Evolutionary conservation across 2,329 filamentous ascomycete genomes (phyloP).

Genomic region (Monilinia laxa): DNA sequence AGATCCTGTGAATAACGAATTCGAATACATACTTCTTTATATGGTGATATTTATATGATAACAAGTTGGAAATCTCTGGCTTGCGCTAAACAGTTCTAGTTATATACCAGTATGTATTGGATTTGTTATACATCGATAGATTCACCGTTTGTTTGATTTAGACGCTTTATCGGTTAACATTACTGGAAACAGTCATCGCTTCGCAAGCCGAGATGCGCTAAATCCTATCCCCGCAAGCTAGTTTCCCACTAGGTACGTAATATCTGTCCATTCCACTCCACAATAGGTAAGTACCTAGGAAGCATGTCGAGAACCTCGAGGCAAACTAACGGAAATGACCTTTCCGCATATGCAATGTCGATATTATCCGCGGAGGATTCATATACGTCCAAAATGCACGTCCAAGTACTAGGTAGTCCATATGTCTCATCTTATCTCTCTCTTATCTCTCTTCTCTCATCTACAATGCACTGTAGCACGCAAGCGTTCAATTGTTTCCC

Average conservation of each 20-base stretch:
- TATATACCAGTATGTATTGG: too few species aligned
- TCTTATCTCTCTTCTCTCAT: not conserved
- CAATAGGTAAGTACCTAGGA: not conserved
- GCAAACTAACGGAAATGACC: not conserved
- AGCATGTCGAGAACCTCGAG: not conserved
- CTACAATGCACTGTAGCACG: not conserved
- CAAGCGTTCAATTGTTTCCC: not conserved
- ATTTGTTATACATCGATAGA: too few species aligned
- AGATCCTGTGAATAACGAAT: too few species aligned
- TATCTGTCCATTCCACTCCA: not conserved
- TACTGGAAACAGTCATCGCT: constrained; percentile 5
- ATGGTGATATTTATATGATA: too few species aligned
- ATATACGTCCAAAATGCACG: not conserved
- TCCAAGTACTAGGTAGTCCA: not conserved
- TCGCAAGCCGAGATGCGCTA: constrained; percentile 5
- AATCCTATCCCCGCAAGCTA: too few species aligned
- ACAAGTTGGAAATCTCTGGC: too few species aligned
- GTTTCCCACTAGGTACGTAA: not conserved
- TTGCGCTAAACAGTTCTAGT: too few species aligned
- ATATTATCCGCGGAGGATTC: not conserved
- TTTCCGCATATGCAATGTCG: not conserved
- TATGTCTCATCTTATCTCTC: constrained; percentile 3
- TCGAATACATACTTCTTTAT: too few species aligned
- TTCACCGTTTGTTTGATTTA: not conserved
- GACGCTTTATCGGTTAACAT: not conserved